Evolutionary conservation across 495 filamentous ascomycete genomes (phyloP).

Genomic region (Trichocladium uniseriatum): DNA sequence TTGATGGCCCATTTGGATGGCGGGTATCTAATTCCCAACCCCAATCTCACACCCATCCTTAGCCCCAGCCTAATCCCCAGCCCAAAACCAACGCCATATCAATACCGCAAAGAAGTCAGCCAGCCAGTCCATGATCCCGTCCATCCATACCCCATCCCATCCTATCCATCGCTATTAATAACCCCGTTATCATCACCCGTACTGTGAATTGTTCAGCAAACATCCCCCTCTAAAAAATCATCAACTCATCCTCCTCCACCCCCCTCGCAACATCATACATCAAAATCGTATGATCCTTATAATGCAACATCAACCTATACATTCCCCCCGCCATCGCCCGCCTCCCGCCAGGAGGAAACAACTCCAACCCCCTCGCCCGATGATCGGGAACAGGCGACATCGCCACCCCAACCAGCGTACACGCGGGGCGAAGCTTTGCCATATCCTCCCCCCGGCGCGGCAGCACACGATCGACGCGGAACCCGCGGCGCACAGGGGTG

Average conservation of each 20-base stretch:
- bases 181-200: too few species aligned
- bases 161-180: too few species aligned
- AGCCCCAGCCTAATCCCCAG: too few species aligned
- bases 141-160: too few species aligned
- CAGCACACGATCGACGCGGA: slow-evolving; percentile 37
- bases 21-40: too few species aligned
- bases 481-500: slow-evolving; percentile 24
- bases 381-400: slow-evolving; percentile 34
- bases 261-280: slow-evolving; percentile 61
- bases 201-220: too few species aligned
- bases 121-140: too few species aligned
- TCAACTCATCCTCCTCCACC: slow-evolving; percentile 15
- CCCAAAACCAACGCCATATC: too few species aligned
- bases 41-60: too few species aligned
- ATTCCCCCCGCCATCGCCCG: slow-evolving; percentile 13
- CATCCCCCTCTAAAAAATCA: slow-evolving; percentile 19
- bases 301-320: slow-evolving; percentile 70
- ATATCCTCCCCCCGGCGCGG: slow-evolving; percentile 34
- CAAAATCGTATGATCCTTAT: slow-evolving; percentile 64
- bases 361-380: slow-evolving; percentile 40
- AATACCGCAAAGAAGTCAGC: too few species aligned
- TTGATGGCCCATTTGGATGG: too few species aligned
- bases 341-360: slow-evolving; percentile 9
- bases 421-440: slow-evolving; percentile 25
- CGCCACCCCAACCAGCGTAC: slow-evolving; percentile 35